A percentile compares a stretch with the other conserved stretches of the same genome.
Conservation (phyloP, 2,329 filamentous ascomycete species). For the Domatiomyces globalis region DNA sequence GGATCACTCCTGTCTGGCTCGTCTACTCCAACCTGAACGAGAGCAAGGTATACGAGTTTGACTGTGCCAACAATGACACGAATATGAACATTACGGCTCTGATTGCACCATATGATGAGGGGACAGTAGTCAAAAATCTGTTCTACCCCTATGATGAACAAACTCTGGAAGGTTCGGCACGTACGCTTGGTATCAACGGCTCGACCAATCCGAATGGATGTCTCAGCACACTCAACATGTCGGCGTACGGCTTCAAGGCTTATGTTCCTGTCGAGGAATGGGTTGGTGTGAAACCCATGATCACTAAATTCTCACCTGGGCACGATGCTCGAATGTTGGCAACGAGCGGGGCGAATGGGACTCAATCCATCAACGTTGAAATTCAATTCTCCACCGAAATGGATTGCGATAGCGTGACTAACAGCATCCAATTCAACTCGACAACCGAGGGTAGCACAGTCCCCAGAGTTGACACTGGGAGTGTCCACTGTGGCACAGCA, state of each 20-base stretch:
- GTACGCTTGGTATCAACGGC: constrained; percentile 34
- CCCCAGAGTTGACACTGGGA: constrained; percentile 32
- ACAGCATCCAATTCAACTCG: constrained; percentile 39
- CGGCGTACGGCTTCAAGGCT: constrained; percentile 44
- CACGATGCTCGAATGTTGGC: constrained; percentile 46
- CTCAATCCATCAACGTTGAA: constrained; percentile 37
- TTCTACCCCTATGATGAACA: constrained; percentile 48
- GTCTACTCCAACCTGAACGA: constrained; percentile 34
- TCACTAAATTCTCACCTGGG: constrained; percentile 47
- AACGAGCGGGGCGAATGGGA: constrained; percentile 25
- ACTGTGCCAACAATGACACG: constrained; percentile 36
- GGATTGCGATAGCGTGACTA: constrained; percentile 43
- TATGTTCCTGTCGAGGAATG: constrained; percentile 43
- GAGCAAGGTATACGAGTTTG: constrained; percentile 41
- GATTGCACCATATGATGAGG: constrained; percentile 41
- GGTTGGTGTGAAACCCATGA: constrained; percentile 39
- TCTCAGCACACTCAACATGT: constrained; percentile 37
- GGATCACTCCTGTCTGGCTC: constrained; percentile 31
- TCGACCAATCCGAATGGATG: constrained; percentile 42
- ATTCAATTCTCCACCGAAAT: constrained; percentile 47
- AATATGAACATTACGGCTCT: constrained; percentile 29
- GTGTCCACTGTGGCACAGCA: constrained; percentile 33
- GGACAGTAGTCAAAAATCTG: constrained; percentile 46
- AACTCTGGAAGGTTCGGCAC: constrained; percentile 34
- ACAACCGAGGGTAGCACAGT: constrained; percentile 34